A percentile compares a stretch with the other conserved stretches of the same genome.
Conservation (phyloP, 2,329 filamentous ascomycete species). For the Neonectria neomacrospora region DNA sequence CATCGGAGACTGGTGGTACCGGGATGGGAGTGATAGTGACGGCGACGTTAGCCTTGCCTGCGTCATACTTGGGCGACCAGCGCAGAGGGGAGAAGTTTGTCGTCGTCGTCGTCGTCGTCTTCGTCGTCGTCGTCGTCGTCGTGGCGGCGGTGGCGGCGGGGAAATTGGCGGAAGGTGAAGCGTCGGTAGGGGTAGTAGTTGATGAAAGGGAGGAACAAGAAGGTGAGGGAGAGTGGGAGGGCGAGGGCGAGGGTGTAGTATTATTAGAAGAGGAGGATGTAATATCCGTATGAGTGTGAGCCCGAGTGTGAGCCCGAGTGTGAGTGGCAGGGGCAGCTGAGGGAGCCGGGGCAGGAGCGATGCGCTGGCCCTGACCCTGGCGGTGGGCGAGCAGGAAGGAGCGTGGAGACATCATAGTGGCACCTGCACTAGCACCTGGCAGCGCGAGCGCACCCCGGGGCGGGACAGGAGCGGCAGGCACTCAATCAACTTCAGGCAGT, state of each 20-base stretch:
- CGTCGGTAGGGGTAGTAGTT: slow-evolving; percentile 20
- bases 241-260: slow-evolving; percentile 32
- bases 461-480: slow-evolving; percentile 37
- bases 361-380: slow-evolving; percentile 32
- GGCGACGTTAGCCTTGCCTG: slow-evolving; percentile 40
- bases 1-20: slow-evolving; percentile 41
- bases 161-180: slow-evolving; percentile 11
- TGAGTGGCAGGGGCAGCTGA: slow-evolving; percentile 27
- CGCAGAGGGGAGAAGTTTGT: slow-evolving; percentile 34
- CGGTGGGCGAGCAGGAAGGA: slow-evolving; percentile 44
- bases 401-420: slow-evolving; percentile 46
- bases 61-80: slow-evolving; percentile 48
- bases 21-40: slow-evolving; percentile 40
- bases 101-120: slow-evolving; percentile 35
- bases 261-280: slow-evolving; percentile 34
- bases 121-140: slow-evolving; percentile 35
- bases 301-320: slow-evolving; percentile 14
- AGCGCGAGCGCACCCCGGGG: slow-evolving; percentile 32
- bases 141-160: slow-evolving; percentile 21
- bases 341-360: slow-evolving; percentile 28
- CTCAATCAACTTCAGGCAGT: slow-evolving; percentile 30
- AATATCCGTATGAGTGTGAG: slow-evolving; percentile 21
- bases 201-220: slow-evolving; percentile 34
- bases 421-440: slow-evolving; percentile 34
- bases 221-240: slow-evolving; percentile 35